Conservation (phyloP, 1,139 yeast species). For the Scheffersomyces segobiensis region DNA sequence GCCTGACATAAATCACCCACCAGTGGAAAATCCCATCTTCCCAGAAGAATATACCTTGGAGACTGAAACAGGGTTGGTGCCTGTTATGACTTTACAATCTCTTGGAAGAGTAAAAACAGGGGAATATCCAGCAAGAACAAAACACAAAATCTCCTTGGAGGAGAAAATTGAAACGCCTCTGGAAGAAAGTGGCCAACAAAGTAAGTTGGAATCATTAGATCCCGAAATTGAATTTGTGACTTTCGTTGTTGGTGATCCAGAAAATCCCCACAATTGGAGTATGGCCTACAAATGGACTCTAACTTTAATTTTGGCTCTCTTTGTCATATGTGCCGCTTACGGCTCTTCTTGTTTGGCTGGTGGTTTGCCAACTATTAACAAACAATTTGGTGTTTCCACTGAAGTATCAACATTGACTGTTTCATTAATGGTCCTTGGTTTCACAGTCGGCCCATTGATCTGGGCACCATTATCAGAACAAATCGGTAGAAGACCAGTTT, state of each 20-base stretch:
- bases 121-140: constrained; percentile 9
- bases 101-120: constrained; percentile 56
- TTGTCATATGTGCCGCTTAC: constrained; percentile 85
- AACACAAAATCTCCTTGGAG: not conserved
- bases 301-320: constrained; percentile 62
- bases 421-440: constrained; percentile 87
- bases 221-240: constrained; percentile 82
- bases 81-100: constrained; percentile 66
- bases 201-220: constrained; percentile 36
- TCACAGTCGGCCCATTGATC: constrained; percentile 80
- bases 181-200: constrained; percentile 9
- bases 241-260: constrained; percentile 72
- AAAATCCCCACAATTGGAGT: constrained; percentile 86
- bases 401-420: constrained; percentile 82
- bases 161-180: constrained; percentile 12
- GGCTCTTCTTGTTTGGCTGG: constrained; percentile 92
- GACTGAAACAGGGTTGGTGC: constrained; percentile 84
- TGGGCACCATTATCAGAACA: constrained; percentile 93
- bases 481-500: constrained; percentile 84
- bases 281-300: constrained; percentile 58
- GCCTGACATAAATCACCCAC: constrained; percentile 64
- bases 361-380: constrained; percentile 64
- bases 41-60: constrained; percentile 91
- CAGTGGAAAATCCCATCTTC: constrained; percentile 65
- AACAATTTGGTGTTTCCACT: constrained; percentile 63